These are phyloP conservation scores for Botryotinia globosa DNA, from an alignment of 2,329 filamentous ascomycete species.

Conservation along the genomic window DNA sequence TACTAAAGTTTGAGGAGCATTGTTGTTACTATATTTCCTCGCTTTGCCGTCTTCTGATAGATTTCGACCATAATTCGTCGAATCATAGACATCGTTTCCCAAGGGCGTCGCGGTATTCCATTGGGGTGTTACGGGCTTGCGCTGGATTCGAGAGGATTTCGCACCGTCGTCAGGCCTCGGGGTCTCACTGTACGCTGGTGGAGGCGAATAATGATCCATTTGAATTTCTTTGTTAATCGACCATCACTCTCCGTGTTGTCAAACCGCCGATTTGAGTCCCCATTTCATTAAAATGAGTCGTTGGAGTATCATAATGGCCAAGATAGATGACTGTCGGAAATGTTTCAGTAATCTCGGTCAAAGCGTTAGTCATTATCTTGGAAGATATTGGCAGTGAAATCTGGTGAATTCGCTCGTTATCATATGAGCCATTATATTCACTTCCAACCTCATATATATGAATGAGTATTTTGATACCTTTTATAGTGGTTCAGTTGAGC, in stretches of 20 bases:
- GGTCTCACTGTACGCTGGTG: constrained; percentile 19
- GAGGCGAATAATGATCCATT: constrained; percentile 11
- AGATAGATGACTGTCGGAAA: neutral
- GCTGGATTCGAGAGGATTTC: constrained; percentile 5
- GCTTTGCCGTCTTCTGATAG: neutral
- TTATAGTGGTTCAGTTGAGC: neutral
- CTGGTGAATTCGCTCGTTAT: neutral
- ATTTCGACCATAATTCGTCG: neutral
- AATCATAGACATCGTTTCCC: neutral
- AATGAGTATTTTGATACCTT: neutral
- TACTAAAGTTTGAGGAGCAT: neutral
- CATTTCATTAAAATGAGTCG: neutral
- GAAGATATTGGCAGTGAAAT: neutral
- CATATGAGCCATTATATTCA: neutral
- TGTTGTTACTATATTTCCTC: neutral
- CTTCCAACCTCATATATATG: neutral
- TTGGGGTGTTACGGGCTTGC: constrained; percentile 3
- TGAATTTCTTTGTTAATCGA: neutral
- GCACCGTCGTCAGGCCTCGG: neutral
- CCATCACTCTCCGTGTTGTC: neutral
- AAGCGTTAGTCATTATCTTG: neutral
- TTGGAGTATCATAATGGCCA: neutral
- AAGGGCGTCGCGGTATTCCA: neutral
- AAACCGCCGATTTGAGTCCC: neutral
- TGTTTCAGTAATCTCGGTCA: neutral